phyloP scores from a whole-genome alignment of 2,329 filamentous ascomycete genomes.

The Aureobasidium subglaciale region DNA sequence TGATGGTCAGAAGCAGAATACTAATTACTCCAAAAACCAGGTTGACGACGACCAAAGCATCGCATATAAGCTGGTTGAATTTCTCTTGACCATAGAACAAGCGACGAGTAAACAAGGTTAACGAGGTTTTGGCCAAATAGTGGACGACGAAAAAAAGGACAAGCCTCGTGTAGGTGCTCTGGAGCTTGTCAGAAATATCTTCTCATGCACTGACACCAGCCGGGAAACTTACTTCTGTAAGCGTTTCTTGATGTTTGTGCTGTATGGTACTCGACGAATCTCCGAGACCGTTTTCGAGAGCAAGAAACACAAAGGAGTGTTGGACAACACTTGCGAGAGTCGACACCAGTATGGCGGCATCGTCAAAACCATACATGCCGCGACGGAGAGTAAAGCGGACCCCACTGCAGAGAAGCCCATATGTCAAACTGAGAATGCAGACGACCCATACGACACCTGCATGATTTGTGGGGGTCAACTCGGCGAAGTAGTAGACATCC shows the following conservation, averaged over 20 bases:
- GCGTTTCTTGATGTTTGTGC: neutral
- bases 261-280: neutral
- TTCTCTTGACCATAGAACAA: constrained; percentile 13
- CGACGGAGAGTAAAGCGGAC: neutral
- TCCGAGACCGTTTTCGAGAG: neutral
- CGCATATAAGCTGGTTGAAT: constrained; percentile 8
- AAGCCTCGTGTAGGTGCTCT: constrained; percentile 4
- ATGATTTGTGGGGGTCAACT: neutral
- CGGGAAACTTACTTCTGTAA: neutral
- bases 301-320: neutral
- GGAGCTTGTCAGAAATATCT: neutral
- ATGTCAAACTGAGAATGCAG: constrained; percentile 3
- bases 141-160: constrained; percentile 11
- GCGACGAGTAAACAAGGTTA: constrained; percentile 14
- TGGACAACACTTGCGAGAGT: constrained; percentile 6
- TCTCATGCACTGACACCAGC: neutral
- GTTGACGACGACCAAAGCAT: neutral
- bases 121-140: constrained; percentile 15
- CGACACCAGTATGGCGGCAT: constrained; percentile 2
- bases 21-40: neutral
- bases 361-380: constrained; percentile 8
- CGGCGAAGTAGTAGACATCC: constrained; percentile 2
- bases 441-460: neutral
- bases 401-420: neutral
- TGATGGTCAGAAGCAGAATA: neutral